Conservation (phyloP, 2,329 filamentous ascomycete species). For the Calonectria hongkongensis region DNA sequence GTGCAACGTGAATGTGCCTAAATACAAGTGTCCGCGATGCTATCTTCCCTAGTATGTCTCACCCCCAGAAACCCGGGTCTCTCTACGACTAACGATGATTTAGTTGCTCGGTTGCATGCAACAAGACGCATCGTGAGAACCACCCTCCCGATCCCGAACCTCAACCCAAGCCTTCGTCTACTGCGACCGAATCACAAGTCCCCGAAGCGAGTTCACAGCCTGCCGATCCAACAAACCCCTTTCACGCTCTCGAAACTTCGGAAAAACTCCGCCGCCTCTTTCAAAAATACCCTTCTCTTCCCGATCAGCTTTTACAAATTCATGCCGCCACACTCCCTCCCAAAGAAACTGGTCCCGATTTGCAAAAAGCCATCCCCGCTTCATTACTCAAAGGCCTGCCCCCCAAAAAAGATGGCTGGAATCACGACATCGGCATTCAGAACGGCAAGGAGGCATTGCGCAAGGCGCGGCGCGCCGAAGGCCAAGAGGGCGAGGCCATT, state of each 20-base stretch:
- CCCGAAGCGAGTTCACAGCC: conserved; percentile 20
- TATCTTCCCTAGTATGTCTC: conserved; percentile 73
- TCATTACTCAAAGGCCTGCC: conserved; percentile 59
- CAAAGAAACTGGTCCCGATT: conserved; percentile 48
- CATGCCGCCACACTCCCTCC: conserved; percentile 70
- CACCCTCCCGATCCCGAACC: conserved; percentile 66
- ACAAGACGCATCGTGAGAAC: conserved; percentile 70
- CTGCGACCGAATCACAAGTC: conserved; percentile 28
- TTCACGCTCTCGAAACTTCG: conserved; percentile 70
- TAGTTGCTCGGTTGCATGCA: conserved; percentile 77
- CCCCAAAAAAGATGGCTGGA: conserved; percentile 70
- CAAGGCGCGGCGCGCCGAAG: conserved; percentile 67
- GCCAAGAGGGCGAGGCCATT: conserved; percentile 75
- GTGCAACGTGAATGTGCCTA: conserved; percentile 70
- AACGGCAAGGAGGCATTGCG: conserved; percentile 74
- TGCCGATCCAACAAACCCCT: conserved; percentile 64
- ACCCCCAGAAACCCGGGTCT: background rate
- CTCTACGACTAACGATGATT: conserved; percentile 25
- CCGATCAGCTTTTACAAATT: conserved; percentile 68
- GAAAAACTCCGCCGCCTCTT: conserved; percentile 71
- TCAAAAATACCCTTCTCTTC: conserved; percentile 70
- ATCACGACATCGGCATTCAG: conserved; percentile 73
- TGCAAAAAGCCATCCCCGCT: conserved; percentile 54
- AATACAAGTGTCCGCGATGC: conserved; percentile 80
- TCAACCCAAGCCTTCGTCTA: conserved; percentile 47